Evolutionary conservation across 2,329 filamentous ascomycete species (phyloP).

Genomic region (Leptographium flavum): DNA sequence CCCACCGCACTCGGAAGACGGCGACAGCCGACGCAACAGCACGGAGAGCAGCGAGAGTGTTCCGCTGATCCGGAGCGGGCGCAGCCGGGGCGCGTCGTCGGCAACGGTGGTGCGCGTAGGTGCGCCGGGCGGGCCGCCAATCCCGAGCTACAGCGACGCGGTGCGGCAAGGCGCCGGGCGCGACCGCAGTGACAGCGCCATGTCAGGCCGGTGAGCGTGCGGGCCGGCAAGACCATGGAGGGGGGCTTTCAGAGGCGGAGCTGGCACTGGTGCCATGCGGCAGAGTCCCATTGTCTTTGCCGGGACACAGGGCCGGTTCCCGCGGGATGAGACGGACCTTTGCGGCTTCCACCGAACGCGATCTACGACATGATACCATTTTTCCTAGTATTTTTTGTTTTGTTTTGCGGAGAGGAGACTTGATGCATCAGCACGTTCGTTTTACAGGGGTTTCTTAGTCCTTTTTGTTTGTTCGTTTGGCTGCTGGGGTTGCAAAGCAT

Average conservation of each 20-base stretch:
- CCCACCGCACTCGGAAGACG: conserved; percentile 44
- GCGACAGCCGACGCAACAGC: conserved; percentile 40
- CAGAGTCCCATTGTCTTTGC: neutral
- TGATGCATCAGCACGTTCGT: too few relatives aligned
- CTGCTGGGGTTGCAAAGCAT: conserved; percentile 3
- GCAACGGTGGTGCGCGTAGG: conserved; percentile 18
- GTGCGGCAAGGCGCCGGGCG: conserved; percentile 39
- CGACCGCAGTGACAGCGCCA: conserved; percentile 28
- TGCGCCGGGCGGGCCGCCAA: conserved; percentile 39
- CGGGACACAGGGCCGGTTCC: neutral
- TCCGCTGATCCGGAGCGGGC: conserved; percentile 35
- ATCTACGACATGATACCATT: conserved; percentile 13
- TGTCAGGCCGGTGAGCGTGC: conserved; percentile 1
- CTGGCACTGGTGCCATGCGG: conserved; percentile 1
- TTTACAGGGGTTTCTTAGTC: neutral
- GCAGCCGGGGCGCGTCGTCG: conserved; percentile 35
- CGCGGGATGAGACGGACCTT: neutral
- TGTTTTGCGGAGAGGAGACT: neutral
- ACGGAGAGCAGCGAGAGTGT: conserved; percentile 41
- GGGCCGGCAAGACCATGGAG: neutral
- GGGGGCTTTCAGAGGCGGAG: neutral
- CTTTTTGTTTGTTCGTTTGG: neutral
- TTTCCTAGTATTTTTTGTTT: conserved; percentile 1
- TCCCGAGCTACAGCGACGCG: conserved; percentile 72
- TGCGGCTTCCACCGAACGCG: conserved; percentile 1